Percentiles rank a stretch among this genome's conserved stretches.
Evolutionary conservation across 2,329 filamentous ascomycete species (phyloP).

Genomic region (Monosporascus sp.): DNA sequence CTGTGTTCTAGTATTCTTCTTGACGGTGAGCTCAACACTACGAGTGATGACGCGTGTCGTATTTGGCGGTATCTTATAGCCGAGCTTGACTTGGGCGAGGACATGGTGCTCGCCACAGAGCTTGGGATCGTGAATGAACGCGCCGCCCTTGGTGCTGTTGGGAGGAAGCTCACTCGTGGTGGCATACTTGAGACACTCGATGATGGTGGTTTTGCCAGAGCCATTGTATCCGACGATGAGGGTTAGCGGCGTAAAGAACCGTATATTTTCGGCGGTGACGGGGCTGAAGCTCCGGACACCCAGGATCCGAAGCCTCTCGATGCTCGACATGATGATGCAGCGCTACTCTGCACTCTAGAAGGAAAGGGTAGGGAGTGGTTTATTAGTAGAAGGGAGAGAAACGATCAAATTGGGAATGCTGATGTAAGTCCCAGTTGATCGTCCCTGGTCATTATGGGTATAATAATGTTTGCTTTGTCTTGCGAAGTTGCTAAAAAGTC

Average conservation of each 20-base stretch:
- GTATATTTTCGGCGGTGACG: constrained; percentile 67
- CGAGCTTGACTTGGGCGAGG: constrained; percentile 83
- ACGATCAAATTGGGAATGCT: no score
- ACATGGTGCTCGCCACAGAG: constrained; percentile 83
- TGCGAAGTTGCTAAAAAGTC: no score
- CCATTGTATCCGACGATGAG: constrained; percentile 97
- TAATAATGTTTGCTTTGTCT: no score
- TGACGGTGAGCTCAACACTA: constrained; percentile 79
- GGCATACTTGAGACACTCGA: constrained; percentile 97
- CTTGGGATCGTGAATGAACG: constrained; percentile 98
- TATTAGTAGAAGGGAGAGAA: not conserved
- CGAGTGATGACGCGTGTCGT: constrained; percentile 77
- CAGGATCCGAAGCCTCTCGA: constrained; percentile 82
- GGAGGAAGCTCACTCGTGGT: constrained; percentile 91
- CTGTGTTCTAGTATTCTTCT: constrained; percentile 68
- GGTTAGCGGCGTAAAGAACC: constrained; percentile 86
- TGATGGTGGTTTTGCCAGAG: constrained; percentile 97
- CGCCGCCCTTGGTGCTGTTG: constrained; percentile 74
- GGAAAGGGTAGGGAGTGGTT: no score
- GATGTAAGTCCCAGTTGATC: no score
- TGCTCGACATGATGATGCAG: constrained; percentile 57
- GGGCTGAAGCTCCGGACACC: constrained; percentile 84
- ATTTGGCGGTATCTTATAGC: constrained; percentile 74
- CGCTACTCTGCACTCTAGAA: no score
- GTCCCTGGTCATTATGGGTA: no score